Base-by-base conservation (phyloP, 305 asterid species). In the Fraxinus baroniana region DNA sequence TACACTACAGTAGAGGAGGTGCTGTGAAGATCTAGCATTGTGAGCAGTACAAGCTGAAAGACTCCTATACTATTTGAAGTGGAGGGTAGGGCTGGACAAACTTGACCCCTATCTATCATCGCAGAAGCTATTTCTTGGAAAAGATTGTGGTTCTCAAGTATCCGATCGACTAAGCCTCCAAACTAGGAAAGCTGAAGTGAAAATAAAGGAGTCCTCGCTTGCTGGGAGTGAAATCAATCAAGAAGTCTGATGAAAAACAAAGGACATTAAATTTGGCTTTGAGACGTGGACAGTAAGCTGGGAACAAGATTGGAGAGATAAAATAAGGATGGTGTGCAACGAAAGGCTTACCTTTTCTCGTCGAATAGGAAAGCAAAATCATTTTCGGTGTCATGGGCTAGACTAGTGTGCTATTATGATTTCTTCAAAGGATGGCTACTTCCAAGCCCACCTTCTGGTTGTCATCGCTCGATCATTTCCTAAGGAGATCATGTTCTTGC, bases 91-190 rank as follows among this genome's bases (percentile, higher is more conserved):
- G 80, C 73, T 18, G 33, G 57, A 79, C 70, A 79, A 70, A 79
- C 78, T 18, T 79, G 78, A 79, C 68, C 70, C 82, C 24, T 79
- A 79, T 39, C 82, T 79, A 79, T 79, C 71, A 41, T 70, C 33
- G 74, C 52, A 28, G 72, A 77, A 52, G 72, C 26, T 77, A 39
- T 77, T 77, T 36, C 22, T 28, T 30, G 20, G 62, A 26, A 15
- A 49, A 49, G 7, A 49, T 17, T 49, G 17, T 15, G 20, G 20
- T 49, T 49, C 20, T 49, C 20, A 4, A 15, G 62, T 17, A 49
- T 49, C 7, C 60, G 15, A 49, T 41, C 60, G 15, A 49, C n/a
- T 15, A 49, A 70, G 28, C 55, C 55, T 15, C 55, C 55, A 44
- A 44, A 46, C n/a, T 0, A 1, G 5, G n/a, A 3, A 46, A 46